Evolutionary conservation across 2,329 filamentous ascomycete genomes (phyloP), one percentile per base, ranked within the genome.

Genomic region (Talaromyces sp.): DNA sequence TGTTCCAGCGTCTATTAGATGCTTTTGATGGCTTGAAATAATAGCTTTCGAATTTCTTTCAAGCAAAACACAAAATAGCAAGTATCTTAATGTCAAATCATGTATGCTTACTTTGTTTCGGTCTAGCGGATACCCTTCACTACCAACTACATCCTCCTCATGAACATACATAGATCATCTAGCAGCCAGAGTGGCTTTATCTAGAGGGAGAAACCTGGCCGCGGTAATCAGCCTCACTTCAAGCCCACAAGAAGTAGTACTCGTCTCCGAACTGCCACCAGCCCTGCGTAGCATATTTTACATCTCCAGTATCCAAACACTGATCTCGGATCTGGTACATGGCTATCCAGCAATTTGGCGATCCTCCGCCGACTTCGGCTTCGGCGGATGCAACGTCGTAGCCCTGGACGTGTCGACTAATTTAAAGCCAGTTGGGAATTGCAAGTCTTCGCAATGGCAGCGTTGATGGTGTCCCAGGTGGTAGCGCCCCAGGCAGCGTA

Each of bases 211-310:
- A 9, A 39, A 41, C 35, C 54, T 41, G 19, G 13, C 19, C n/a
- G 25, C 25, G 33, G 35, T 35, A 58, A 58, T 58, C 54, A 41
- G 54, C 54, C 37, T 58, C n/a, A 58, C 19, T 35, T 35, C 54
- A 58, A 31, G 54, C 54, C 54, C 54, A 58, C 54, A 58, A 43
- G 15, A 43, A 59, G 15, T 59, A 59, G 11, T 59, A 59, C 56
- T 59, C 56, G 15, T 59, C 56, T 19, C 56, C 37, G 2, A 45
- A 59, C 41, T 43, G 56, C 56, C 56, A 59, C 37, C 19, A 39
- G 19, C 56, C 56, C 35, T 43, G 37, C 9, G 37, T 59, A 37
- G 56, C 19, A 59, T 45, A 59, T 1, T 59, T 19, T n/a, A 37
- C 37, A 3, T 11, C 31, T 2, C 56, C 56, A 31, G 56, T 59